Evolutionary conservation across 495 filamentous ascomycete genomes (phyloP).

Genomic region (Aspergillus hancockii): DNA sequence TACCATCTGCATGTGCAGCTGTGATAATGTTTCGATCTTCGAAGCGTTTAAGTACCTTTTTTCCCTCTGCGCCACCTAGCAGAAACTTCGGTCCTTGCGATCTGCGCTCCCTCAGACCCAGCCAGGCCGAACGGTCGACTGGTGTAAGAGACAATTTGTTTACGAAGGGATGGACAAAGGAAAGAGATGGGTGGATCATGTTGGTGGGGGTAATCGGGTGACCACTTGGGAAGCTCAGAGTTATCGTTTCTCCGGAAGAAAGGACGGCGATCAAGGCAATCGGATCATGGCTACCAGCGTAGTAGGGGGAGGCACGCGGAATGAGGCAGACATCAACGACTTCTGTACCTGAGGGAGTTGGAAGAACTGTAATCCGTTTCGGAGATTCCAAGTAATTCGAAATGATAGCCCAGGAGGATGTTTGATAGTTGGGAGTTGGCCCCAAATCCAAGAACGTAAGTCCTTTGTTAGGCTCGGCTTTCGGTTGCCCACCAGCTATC

Average conservation of each 20-base stretch:
- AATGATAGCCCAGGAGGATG: constrained; percentile 83
- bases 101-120: constrained; percentile 81
- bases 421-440: constrained; percentile 83
- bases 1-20: constrained; percentile 85
- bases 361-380: constrained; percentile 67
- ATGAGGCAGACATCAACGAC: constrained; percentile 82
- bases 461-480: constrained; percentile 64
- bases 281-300: constrained; percentile 84
- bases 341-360: constrained; percentile 75
- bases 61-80: constrained; percentile 70
- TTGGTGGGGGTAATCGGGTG: constrained; percentile 89
- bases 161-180: constrained; percentile 86
- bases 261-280: constrained; percentile 78
- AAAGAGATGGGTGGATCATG: constrained; percentile 79
- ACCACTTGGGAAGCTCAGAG: constrained; percentile 87
- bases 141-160: constrained; percentile 64
- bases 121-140: constrained; percentile 77
- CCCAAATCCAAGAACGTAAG: constrained; percentile 90
- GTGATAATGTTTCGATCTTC: constrained; percentile 80
- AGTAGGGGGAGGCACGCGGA: constrained; percentile 79
- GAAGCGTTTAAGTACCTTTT: constrained; percentile 67
- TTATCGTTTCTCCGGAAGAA: constrained; percentile 82
- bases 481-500: constrained; percentile 75
- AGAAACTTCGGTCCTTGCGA: constrained; percentile 72
- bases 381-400: constrained; percentile 71